These are phyloP conservation scores for Nicotiana obtusifolia DNA, from an alignment of 257 asterid species.

Conservation along the genomic window DNA sequence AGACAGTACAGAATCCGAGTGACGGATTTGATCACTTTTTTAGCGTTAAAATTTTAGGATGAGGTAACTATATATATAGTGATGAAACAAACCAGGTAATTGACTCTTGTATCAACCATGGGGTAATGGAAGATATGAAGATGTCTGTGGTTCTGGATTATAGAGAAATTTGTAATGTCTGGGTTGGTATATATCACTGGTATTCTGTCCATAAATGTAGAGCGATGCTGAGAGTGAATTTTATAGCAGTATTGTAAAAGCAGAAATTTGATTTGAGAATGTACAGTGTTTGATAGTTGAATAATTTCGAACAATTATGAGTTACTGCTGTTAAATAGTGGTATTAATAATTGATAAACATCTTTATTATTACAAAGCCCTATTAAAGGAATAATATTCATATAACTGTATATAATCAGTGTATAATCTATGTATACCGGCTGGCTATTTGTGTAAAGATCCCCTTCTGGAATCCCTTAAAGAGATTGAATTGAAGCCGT, in stretches of 20 bases:
- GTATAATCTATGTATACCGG: too few species aligned
- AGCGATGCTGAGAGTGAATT: not conserved
- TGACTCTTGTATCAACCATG: not conserved
- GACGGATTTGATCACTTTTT: not conserved
- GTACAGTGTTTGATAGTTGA: not conserved
- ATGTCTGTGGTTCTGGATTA: not conserved
- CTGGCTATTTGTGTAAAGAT: too few species aligned
- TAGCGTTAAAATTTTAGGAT: not conserved
- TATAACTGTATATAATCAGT: too few species aligned
- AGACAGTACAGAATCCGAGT: not conserved
- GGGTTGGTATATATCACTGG: not conserved
- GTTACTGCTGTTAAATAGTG: too few species aligned
- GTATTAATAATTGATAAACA: too few species aligned
- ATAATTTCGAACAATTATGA: not conserved
- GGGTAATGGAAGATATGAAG: not conserved
- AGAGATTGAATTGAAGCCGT: too few species aligned
- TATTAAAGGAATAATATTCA: too few species aligned
- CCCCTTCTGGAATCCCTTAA: too few species aligned
- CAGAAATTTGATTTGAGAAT: not conserved
- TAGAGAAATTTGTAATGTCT: not conserved
- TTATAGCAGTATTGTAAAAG: not conserved
- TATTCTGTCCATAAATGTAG: not conserved
- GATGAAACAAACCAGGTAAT: not conserved
- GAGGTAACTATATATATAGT: not conserved
- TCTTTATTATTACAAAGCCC: too few species aligned